These are phyloP conservation scores for Paraconiothyrium sp. DNA, from an alignment of 2,329 filamentous ascomycete genomes.

Conservation along the genomic window DNA sequence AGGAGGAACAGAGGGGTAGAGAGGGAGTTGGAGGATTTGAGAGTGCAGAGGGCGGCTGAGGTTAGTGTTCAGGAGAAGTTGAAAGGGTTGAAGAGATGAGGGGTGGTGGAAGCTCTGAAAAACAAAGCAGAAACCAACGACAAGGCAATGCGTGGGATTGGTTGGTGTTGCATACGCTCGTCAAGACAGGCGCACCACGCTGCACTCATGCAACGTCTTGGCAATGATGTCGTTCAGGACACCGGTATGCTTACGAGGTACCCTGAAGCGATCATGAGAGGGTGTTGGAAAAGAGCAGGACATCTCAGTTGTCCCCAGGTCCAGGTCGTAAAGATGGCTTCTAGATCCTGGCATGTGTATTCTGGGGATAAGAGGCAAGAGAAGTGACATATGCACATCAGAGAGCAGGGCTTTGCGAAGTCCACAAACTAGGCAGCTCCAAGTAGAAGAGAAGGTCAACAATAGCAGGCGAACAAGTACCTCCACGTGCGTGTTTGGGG, in stretches of 20 bases:
- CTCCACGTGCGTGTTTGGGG: too few relatives aligned
- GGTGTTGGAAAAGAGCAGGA: too few relatives aligned
- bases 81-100: slow-evolving; percentile 45
- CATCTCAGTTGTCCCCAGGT: too few relatives aligned
- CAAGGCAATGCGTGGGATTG: too few relatives aligned
- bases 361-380: slow-evolving; percentile 4
- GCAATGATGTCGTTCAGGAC: too few relatives aligned
- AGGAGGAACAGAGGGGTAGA: slow-evolving; percentile 54
- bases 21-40: slow-evolving; percentile 54
- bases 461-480: neutral
- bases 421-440: neutral
- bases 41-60: slow-evolving; percentile 57
- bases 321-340: too few relatives aligned
- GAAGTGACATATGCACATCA: neutral
- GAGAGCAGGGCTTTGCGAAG: neutral
- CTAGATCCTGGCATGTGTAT: neutral
- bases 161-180: too few relatives aligned
- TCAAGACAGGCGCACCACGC: neutral
- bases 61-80: slow-evolving; percentile 55
- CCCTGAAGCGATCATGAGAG: too few relatives aligned
- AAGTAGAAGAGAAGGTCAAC: neutral
- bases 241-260: too few relatives aligned
- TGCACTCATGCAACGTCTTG: neutral
- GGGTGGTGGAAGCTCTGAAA: slow-evolving; percentile 26
- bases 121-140: slow-evolving; percentile 30